Percentiles rank a stretch among this genome's conserved stretches.
These are phyloP conservation scores for Arthroderma sp. DNA, from an alignment of 2,329 filamentous ascomycete species.

Conservation along the genomic window DNA sequence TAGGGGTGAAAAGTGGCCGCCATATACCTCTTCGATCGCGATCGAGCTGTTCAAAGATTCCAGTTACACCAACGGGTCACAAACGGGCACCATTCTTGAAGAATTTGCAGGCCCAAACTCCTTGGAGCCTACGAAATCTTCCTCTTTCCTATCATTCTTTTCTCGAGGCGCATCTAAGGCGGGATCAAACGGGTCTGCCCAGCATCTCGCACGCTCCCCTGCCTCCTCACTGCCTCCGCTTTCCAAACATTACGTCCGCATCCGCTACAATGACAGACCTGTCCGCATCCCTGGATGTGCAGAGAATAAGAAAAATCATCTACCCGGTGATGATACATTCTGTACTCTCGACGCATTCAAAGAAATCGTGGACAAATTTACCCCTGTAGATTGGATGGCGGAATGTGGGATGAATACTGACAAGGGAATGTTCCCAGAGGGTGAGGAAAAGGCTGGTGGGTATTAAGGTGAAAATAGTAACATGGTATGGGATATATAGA, in stretches of 20 bases:
- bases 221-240: slow-evolving; percentile 18
- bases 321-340: slow-evolving; percentile 74
- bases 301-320: slow-evolving; percentile 59
- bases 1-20: slow-evolving; percentile 64
- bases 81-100: slow-evolving; percentile 13
- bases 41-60: slow-evolving; percentile 68
- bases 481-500: too few relatives aligned
- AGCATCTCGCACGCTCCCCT: slow-evolving; percentile 21
- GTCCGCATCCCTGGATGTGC: slow-evolving; percentile 71
- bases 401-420: slow-evolving; percentile 49
- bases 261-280: slow-evolving; percentile 80
- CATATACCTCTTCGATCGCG: slow-evolving; percentile 83
- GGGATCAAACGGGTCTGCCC: slow-evolving; percentile 14
- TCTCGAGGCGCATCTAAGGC: slow-evolving; percentile 14
- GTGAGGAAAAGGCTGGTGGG: slow-evolving; percentile 24
- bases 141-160: slow-evolving; percentile 22
- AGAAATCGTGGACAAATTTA: slow-evolving; percentile 77
- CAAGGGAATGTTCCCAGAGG: slow-evolving; percentile 37
- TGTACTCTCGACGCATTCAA: slow-evolving; percentile 93
- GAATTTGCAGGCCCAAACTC: slow-evolving; percentile 16
- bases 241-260: slow-evolving; percentile 65
- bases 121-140: slow-evolving; percentile 10
- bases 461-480: slow-evolving; percentile 15
- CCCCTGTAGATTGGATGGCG: slow-evolving; percentile 62
- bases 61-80: neutral